Percentiles rank a stretch among this genome's conserved stretches.
Evolutionary conservation across 2,329 filamentous ascomycete genomes (phyloP).

Genomic region (Colletotrichum karsti): DNA sequence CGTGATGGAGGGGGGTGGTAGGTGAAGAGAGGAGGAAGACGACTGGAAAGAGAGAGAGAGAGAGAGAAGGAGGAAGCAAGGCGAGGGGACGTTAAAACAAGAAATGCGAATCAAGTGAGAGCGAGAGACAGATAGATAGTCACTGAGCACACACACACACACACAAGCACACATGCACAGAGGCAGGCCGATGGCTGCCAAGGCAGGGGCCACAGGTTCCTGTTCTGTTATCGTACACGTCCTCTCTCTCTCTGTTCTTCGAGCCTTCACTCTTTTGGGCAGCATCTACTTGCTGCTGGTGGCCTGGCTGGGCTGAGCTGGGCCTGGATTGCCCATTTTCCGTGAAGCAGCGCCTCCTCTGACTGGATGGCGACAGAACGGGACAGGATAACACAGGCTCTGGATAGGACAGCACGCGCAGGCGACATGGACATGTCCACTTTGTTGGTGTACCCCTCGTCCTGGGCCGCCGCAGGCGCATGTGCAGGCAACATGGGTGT

Average conservation of each 20-base stretch:
- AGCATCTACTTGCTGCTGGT: background rate
- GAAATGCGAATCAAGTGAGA: conserved; percentile 6
- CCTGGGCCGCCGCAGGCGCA: conserved; percentile 12
- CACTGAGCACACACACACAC: background rate
- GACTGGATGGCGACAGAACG: conserved; percentile 15
- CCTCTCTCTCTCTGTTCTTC: background rate
- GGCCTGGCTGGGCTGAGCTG: conserved; percentile 1
- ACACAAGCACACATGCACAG: background rate
- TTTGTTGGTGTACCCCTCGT: conserved; percentile 24
- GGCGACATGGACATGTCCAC: conserved; percentile 18
- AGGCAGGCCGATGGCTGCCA: conserved; percentile 17
- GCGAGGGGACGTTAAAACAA: background rate
- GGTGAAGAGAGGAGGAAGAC: background rate
- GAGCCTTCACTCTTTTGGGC: conserved; percentile 14
- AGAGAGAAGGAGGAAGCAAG: background rate
- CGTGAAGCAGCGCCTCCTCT: background rate
- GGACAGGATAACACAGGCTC: conserved; percentile 19
- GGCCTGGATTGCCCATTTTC: background rate
- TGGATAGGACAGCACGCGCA: conserved; percentile 16
- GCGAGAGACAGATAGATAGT: conserved; percentile 4
- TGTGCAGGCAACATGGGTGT: conserved; percentile 10
- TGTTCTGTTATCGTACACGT: conserved; percentile 22
- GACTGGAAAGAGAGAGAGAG: background rate
- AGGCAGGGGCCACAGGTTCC: conserved; percentile 11
- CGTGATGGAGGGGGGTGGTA: background rate